Base-by-base conservation (phyloP, 441 rosid species). In the Rhodomyrtus psidioides region DNA sequence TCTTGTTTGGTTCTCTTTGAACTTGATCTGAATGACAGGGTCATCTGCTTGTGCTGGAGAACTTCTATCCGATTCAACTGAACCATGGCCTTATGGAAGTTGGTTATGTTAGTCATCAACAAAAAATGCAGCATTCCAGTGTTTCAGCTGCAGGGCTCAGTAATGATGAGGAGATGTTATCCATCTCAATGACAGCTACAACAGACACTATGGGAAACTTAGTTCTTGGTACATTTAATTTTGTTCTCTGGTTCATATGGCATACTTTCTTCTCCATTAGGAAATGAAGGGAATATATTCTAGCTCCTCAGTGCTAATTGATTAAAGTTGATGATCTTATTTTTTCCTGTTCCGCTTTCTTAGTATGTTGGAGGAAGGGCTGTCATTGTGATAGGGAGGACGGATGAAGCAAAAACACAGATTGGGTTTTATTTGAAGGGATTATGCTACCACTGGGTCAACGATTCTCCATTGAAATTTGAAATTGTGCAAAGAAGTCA, bases 101-200 rank as follows among this genome's bases (percentile, higher is more conserved):
- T 83, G 97, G 97, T 87, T 97, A 97, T 87, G 87, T 88, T 74
- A 90, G 89, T 88, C 95, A 93, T 90, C 88, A 89, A 89, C 81
- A 84, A 86, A 87, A 53, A 83, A 86, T 79, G 51, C 28, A 17
- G 44, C 65, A 79, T 26, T 28, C 30, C 15, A 56, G 81, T 27
- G 84, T 83, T 89, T 86, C 92, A 85, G 82, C 90, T 87, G 87
- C 90, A 89, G 93, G 84, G 75, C 74, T 53, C 51, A 90, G 59
- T 89, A 92, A 89, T 46, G 90, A 92, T 62, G 91, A 87, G 79
- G 88, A 92, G 84, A 82, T 76, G 88, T 88, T 95, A 62, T 96
- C 96, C 86, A 87, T 97, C 86, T 95, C 98, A 82, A 97, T 96
- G 99, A 91, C 96, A 53, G 98, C 97, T 81, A 95, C 98, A 24